Base-by-base conservation (phyloP, 768 basidiomycete genomes). In the Leccinellum albellum region DNA sequence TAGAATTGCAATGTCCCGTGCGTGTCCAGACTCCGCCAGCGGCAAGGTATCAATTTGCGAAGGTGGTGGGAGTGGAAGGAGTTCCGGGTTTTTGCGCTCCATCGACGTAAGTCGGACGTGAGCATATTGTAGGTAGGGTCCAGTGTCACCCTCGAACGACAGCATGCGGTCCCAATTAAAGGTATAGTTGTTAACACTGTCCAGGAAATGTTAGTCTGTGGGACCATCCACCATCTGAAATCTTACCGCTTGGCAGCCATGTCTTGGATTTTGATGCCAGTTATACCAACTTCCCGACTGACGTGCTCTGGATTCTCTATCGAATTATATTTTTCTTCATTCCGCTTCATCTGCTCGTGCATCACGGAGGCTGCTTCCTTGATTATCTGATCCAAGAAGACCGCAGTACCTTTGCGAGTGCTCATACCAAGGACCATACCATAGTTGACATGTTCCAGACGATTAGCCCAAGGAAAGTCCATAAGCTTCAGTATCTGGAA, bases 201-300 rank as follows among this genome's bases (percentile, higher is more conserved):
- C 5, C 21, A 50, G 20, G 24, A 14, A 33, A 42, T 0, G 37
- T 45, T n/a, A 51, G 35, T 42, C 6, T 8, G 23, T 21, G 13
- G 12, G 1, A 17, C 2, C 17, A n/a, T 1, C n/a, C 3, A 13
- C 29, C 23, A 2, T 58, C 24, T 54, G 53, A 46, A 35, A 12
- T 54, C 83, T 46, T 61, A 94, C 94, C 94, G 79, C 72, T 93
- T 96, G 14, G 92, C 93, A 44, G 89, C 82, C 93, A 96, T 94
- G 69, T 97, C 94, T 73, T 99, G 97, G 58, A 99, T 94, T 78
- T 98, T 98, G 63, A 99, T 88, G 3, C 93, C 94, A 0, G 93
- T 89, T 65, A 97, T 93, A 20, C 95, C 97, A 49, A 98, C 86
- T 72, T 96, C 90, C 60, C 80, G 79, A 56, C 84, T 82, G 47